Percentiles rank a stretch among this genome's conserved stretches.
Evolutionary conservation across 129 eudicot species (phyloP).

Genomic region (Helichrysum umbraculigerum): DNA sequence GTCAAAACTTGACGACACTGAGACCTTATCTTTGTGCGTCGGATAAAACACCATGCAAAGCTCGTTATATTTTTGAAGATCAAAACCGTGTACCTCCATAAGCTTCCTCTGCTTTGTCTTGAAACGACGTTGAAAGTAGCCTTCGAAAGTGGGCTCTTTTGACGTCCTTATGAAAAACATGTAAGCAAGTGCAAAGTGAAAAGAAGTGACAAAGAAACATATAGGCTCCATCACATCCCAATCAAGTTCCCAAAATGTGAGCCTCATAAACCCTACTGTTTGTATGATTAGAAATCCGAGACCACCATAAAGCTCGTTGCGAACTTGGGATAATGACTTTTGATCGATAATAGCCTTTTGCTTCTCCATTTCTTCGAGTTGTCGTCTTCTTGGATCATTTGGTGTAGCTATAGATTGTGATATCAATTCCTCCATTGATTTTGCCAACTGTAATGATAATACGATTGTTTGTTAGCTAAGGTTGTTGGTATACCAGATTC

Average conservation of each 20-base stretch:
- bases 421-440: slow-evolving; percentile 68
- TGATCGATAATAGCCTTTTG: slow-evolving; percentile 60
- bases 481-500: not conserved
- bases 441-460: slow-evolving; percentile 50
- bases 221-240: slow-evolving; percentile 99
- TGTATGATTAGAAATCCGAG: slow-evolving; percentile 65
- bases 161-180: slow-evolving; percentile 71
- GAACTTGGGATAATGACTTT: slow-evolving; percentile 53
- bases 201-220: slow-evolving; percentile 79
- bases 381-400: slow-evolving; percentile 68
- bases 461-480: not conserved
- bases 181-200: slow-evolving; percentile 73
- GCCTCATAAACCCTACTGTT: slow-evolving; percentile 76
- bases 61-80: slow-evolving; percentile 48
- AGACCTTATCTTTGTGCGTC: not conserved
- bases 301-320: slow-evolving; percentile 66
- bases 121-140: slow-evolving; percentile 71
- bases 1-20: not conserved
- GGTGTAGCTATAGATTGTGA: slow-evolving; percentile 51
- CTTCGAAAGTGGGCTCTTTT: slow-evolving; percentile 75
- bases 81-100: slow-evolving; percentile 53
- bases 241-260: slow-evolving; percentile 79
- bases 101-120: slow-evolving; percentile 66
- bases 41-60: slow-evolving; percentile 59
- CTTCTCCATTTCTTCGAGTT: slow-evolving; percentile 52